These are phyloP conservation scores for Gillenia trifoliata DNA, from an alignment of 306 rosid genomes.

Conservation along the genomic window DNA sequence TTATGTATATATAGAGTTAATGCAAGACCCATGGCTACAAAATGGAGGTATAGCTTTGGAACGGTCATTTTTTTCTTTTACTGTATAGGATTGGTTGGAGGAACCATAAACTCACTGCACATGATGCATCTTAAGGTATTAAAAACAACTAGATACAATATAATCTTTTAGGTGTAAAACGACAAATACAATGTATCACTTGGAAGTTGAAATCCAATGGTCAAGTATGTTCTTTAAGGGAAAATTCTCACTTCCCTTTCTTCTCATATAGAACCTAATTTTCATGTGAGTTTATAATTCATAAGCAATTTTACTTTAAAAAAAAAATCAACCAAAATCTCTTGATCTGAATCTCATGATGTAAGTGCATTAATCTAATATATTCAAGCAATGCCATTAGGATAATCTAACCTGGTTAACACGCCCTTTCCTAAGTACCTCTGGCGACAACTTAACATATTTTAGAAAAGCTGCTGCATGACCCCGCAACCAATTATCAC, in stretches of 20 bases:
- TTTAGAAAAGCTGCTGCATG: conserved; percentile 90
- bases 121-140: neutral
- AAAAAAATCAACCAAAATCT: too few relatives aligned
- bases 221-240: too few relatives aligned
- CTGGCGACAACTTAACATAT: conserved; percentile 64
- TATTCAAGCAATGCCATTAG: neutral
- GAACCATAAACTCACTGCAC: neutral
- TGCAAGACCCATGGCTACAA: neutral
- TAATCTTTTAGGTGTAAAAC: neutral
- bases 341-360: too few relatives aligned
- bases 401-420: conserved; percentile 68
- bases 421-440: conserved; percentile 74
- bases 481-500: conserved; percentile 98
- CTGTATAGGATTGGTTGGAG: neutral
- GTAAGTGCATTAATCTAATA: too few relatives aligned
- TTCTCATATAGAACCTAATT: too few relatives aligned
- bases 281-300: too few relatives aligned
- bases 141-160: neutral
- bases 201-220: too few relatives aligned
- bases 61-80: neutral
- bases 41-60: neutral
- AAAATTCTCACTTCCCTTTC: too few relatives aligned
- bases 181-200: neutral
- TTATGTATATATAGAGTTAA: too few relatives aligned
- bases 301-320: too few relatives aligned